A percentile compares a stretch with the other conserved stretches of the same genome.
These are phyloP conservation scores for Sarcocystis neurona DNA, from an alignment of 169 alveolate genomes.

Conservation along the genomic window DNA sequence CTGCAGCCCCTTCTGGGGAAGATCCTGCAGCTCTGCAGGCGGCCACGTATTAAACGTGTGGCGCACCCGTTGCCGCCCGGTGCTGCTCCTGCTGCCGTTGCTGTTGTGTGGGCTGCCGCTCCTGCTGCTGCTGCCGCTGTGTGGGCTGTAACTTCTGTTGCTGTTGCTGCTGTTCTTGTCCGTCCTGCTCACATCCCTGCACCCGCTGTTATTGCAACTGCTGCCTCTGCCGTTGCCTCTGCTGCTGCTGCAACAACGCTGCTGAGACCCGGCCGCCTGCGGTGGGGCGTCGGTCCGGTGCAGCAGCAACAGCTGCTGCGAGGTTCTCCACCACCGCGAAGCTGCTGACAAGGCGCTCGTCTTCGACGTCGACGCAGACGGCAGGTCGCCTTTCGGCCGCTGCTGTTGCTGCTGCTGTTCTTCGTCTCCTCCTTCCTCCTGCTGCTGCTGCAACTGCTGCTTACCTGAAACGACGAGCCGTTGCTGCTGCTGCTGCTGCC, in stretches of 20 bases:
- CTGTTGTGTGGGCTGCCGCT: neutral
- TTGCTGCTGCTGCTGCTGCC: slow-evolving; percentile 19
- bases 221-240: slow-evolving; percentile 13
- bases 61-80: slow-evolving; percentile 46
- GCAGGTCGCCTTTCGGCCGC: no score
- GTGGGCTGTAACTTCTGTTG: neutral
- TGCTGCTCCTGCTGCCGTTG: neutral
- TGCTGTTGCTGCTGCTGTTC: neutral
- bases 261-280: no score
- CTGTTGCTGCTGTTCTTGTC: neutral
- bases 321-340: no score
- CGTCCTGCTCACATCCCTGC: no score
- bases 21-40: slow-evolving; percentile 18
- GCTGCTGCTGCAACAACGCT: slow-evolving; percentile 46
- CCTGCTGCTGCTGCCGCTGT: slow-evolving; percentile 28
- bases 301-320: no score
- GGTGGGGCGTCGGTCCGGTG: no score
- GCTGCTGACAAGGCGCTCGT: no score
- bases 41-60: slow-evolving; percentile 26
- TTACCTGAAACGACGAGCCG: neutral
- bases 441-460: neutral
- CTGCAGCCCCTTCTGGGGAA: no score
- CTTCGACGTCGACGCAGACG: no score
- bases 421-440: neutral
- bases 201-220: slow-evolving; percentile 26